Percentiles rank a stretch among this genome's conserved stretches.
Evolutionary conservation across 1,139 yeast genomes (phyloP).

Genomic region (Pneumocystis jirovecii): DNA sequence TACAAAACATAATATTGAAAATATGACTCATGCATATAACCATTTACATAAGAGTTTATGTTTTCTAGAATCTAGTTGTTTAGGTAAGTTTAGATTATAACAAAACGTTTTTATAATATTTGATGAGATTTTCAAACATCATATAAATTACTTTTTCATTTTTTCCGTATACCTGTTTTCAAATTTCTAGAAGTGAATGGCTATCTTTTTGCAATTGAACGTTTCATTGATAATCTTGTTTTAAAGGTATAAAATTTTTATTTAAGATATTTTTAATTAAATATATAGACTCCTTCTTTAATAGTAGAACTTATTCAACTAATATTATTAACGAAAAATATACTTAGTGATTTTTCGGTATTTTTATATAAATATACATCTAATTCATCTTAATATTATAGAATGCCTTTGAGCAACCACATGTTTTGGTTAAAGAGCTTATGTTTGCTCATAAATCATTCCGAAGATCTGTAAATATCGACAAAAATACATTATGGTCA

Average conservation of each 20-base stretch:
- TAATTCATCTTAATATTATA: neutral
- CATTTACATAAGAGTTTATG: neutral
- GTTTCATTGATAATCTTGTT: neutral
- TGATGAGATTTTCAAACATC: neutral
- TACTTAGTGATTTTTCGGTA: neutral
- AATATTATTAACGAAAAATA: neutral
- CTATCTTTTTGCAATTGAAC: neutral
- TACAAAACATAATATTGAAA: neutral
- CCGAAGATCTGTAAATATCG: neutral
- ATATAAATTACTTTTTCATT: neutral
- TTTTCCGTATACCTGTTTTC: neutral
- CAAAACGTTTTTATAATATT: neutral
- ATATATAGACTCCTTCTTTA: neutral
- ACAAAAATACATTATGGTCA: neutral
- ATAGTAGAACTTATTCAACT: neutral
- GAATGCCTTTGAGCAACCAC: neutral
- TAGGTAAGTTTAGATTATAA: neutral
- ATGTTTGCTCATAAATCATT: neutral
- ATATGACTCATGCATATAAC: neutral
- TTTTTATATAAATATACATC: neutral
- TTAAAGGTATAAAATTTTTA: neutral
- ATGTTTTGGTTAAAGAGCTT: neutral
- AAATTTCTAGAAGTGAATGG: neutral
- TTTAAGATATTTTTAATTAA: neutral
- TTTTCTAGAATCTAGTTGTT: neutral